Percentiles rank a stretch among this genome's conserved stretches.
Conservation (phyloP, 306 rosid genomes). For the Echinosophora koreensis region DNA sequence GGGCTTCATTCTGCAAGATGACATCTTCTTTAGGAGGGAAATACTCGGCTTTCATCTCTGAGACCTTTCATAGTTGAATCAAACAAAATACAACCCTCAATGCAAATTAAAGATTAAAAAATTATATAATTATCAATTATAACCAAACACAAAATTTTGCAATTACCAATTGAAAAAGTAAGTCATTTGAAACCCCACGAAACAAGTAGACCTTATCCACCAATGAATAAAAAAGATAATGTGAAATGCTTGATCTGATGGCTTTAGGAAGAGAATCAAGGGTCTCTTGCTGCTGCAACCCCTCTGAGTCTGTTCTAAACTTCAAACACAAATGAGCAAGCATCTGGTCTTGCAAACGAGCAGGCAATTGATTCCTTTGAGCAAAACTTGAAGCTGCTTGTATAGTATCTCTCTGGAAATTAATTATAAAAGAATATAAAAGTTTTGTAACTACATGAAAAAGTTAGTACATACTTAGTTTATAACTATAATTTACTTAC, state of each 20-base stretch:
- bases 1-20: constrained; percentile 94
- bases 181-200: constrained; percentile 83
- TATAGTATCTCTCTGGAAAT: constrained; percentile 84
- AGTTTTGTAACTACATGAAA: background rate
- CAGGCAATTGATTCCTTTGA: constrained; percentile 83
- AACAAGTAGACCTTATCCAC: constrained; percentile 86
- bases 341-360: constrained; percentile 91
- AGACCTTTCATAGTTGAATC: constrained; percentile 60
- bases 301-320: constrained; percentile 92
- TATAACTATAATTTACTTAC: constrained; percentile 59
- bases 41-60: constrained; percentile 98
- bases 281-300: constrained; percentile 94
- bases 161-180: constrained; percentile 92
- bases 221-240: constrained; percentile 79
- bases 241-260: constrained; percentile 89
- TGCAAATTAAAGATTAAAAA: constrained; percentile 20
- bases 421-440: background rate
- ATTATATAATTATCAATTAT: constrained; percentile 10
- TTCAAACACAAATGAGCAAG: constrained; percentile 92
- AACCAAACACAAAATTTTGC: constrained; percentile 10
- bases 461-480: background rate
- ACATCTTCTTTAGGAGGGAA: constrained; percentile 98
- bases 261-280: constrained; percentile 97
- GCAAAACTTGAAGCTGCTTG: constrained; percentile 98
- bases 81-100: constrained; percentile 34